Evolutionary conservation across 2,329 filamentous ascomycete genomes (phyloP).

Genomic region (Aspergillus versicolor): DNA sequence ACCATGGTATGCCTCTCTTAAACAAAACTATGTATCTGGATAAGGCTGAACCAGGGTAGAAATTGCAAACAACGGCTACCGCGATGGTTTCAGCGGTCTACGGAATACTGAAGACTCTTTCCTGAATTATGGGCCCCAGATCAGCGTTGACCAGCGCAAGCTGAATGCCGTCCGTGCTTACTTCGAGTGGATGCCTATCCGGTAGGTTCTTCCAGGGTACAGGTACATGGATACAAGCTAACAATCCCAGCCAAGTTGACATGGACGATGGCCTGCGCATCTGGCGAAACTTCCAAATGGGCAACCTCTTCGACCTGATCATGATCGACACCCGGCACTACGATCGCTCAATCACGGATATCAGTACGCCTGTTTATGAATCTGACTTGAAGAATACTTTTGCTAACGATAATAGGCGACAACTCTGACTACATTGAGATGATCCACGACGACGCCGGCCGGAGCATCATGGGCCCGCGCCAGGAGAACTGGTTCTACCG

Average conservation of each 20-base stretch:
- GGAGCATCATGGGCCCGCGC: slow-evolving; percentile 68
- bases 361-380: background rate
- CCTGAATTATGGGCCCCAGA: slow-evolving; percentile 51
- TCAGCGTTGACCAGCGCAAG: slow-evolving; percentile 71
- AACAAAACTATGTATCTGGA: too few species aligned
- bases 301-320: slow-evolving; percentile 64
- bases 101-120: slow-evolving; percentile 70
- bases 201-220: slow-evolving; percentile 26
- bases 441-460: slow-evolving; percentile 66
- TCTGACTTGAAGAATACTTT: too few species aligned
- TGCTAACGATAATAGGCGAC: slow-evolving; percentile 44
- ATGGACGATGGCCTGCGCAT: slow-evolving; percentile 69
- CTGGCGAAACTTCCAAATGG: slow-evolving; percentile 67
- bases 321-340: slow-evolving; percentile 70
- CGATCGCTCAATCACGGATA: slow-evolving; percentile 63
- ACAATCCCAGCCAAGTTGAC: slow-evolving; percentile 54
- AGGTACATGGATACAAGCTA: too few species aligned
- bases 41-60: slow-evolving; percentile 33
- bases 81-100: slow-evolving; percentile 59
- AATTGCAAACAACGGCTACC: slow-evolving; percentile 65
- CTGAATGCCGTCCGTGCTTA: slow-evolving; percentile 71
- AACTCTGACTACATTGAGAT: slow-evolving; percentile 62
- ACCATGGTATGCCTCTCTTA: slow-evolving; percentile 46
- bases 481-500: slow-evolving; percentile 76
- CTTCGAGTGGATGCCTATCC: slow-evolving; percentile 65